A percentile compares a stretch with the other conserved stretches of the same genome.
Conservation (phyloP, 306 rosid species). For the Trifolium fragiferum region DNA sequence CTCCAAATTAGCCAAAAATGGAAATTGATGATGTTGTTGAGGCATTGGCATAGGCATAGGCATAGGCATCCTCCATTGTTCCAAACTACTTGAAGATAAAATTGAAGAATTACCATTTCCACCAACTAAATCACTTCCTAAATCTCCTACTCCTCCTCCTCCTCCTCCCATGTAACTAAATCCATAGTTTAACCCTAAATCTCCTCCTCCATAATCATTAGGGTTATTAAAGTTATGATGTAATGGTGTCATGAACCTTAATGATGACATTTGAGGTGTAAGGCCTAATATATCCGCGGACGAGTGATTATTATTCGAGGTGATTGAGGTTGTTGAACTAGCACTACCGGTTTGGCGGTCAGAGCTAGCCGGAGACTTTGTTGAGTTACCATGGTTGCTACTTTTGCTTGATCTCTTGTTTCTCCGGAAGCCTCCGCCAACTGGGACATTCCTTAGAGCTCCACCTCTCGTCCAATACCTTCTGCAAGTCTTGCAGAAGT, state of each 20-base stretch:
- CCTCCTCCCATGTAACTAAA: constrained; percentile 28
- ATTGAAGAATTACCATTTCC: constrained; percentile 23
- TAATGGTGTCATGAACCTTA: constrained; percentile 63
- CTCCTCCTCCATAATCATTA: constrained; percentile 42
- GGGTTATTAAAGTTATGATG: constrained; percentile 50
- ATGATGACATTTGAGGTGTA: constrained; percentile 44
- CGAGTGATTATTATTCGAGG: constrained; percentile 41
- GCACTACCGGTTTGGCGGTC: constrained; percentile 57
- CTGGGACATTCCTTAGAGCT: constrained; percentile 76
- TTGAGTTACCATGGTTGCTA: constrained; percentile 41
- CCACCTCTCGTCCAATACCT: constrained; percentile 95
- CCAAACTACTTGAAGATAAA: constrained; percentile 36
- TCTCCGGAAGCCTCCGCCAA: constrained; percentile 87
- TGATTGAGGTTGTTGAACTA: constrained; percentile 42
- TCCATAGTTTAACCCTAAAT: constrained; percentile 64
- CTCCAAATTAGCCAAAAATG: constrained; percentile 61
- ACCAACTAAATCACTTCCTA: constrained; percentile 54
- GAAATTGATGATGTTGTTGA: constrained; percentile 60
- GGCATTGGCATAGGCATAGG: neutral
- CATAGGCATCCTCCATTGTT: constrained; percentile 61
- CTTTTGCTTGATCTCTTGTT: constrained; percentile 71
- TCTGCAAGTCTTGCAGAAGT: constrained; percentile 91
- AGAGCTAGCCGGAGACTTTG: constrained; percentile 66
- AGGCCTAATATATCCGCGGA: constrained; percentile 52
- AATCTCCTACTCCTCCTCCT: constrained; percentile 48